Conservation (phyloP, 345 rosid genomes). For the Pistacia atlantica region DNA sequence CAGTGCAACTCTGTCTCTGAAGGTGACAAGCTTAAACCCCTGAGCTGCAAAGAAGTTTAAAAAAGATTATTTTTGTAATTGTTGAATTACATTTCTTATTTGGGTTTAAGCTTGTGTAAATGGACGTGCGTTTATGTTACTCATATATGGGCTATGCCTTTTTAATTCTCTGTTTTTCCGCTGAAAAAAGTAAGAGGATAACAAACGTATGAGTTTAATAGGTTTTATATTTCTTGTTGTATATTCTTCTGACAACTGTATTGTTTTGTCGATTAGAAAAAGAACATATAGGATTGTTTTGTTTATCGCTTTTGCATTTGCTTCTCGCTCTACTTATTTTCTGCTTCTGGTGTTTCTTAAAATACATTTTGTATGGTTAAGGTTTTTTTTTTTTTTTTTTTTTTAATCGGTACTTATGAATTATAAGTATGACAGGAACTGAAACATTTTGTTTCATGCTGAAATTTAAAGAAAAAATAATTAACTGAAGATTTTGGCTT, state of each 20-base stretch:
- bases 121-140: background rate
- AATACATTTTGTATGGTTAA: no score
- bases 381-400: no score
- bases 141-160: background rate
- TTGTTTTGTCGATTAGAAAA: background rate
- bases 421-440: background rate
- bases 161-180: background rate
- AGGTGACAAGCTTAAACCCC: conserved; percentile 45
- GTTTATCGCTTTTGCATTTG: background rate
- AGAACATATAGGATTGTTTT: background rate
- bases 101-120: background rate
- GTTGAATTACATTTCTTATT: conserved; percentile 2
- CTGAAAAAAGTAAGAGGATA: background rate
- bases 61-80: background rate
- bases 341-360: background rate
- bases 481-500: background rate
- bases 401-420: background rate
- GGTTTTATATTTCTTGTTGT: background rate
- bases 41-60: background rate
- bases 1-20: conserved; percentile 85
- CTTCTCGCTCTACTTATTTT: background rate
- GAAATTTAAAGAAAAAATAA: background rate
- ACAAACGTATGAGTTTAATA: background rate
- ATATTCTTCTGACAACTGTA: background rate
- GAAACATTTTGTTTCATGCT: background rate